Conservation (phyloP, 805 yeast genomes). For the Metschnikowia orientalis region DNA sequence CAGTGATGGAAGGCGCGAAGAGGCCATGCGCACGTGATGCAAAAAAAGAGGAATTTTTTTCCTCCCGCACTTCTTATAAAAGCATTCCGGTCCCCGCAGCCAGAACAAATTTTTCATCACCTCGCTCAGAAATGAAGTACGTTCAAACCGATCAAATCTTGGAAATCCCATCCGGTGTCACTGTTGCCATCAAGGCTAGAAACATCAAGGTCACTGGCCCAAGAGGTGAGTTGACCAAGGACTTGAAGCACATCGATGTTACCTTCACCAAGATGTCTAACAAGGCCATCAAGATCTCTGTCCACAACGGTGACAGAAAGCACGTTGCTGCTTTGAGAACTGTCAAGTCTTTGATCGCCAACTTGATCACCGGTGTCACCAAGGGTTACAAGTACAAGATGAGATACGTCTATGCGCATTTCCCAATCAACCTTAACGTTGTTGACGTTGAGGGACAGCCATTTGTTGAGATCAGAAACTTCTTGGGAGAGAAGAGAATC, state of each 20-base stretch:
- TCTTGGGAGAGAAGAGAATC: constrained; percentile 98
- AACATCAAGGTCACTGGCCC: constrained; percentile 89
- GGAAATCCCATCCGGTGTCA: constrained; percentile 88
- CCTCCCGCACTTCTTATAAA: too few species aligned
- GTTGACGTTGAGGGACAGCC: constrained; percentile 70
- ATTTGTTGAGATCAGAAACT: constrained; percentile 95
- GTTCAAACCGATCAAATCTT: constrained; percentile 81
- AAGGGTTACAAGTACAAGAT: constrained; percentile 98
- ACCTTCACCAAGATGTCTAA: constrained; percentile 77
- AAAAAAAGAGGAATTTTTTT: too few species aligned
- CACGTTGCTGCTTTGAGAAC: constrained; percentile 99
- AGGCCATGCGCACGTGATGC: too few species aligned
- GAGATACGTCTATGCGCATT: constrained; percentile 99
- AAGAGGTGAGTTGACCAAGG: constrained; percentile 90
- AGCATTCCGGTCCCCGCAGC: too few species aligned
- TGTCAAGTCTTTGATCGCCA: constrained; percentile 89
- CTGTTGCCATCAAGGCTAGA: constrained; percentile 89
- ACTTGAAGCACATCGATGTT: constrained; percentile 91
- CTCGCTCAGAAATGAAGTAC: constrained; percentile 55
- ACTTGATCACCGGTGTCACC: constrained; percentile 98
- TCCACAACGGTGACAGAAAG: constrained; percentile 99
- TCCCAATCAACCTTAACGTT: constrained; percentile 98
- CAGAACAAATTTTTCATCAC: constrained; percentile 7
- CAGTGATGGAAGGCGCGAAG: constrained; percentile 4
- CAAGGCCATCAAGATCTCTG: constrained; percentile 78